Base-by-base conservation (phyloP, 768 basidiomycete genomes). In the Auriscalpium vulgare region DNA sequence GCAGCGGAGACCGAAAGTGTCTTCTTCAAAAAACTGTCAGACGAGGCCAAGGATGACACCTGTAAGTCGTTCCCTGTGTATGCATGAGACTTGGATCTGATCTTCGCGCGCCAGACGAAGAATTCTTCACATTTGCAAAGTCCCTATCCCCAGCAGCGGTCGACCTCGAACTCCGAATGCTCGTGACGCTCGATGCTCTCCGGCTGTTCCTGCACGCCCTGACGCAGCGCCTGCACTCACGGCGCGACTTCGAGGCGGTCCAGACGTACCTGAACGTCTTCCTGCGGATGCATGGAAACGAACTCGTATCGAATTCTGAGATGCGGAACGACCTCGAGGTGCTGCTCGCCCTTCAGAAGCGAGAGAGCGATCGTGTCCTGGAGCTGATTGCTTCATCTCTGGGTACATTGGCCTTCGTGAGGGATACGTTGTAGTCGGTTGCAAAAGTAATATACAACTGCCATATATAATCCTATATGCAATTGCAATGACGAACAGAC, bases 221-320 rank as follows among this genome's bases (percentile, higher is more conserved):
- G 23, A 80, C 76, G 10, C 80, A 72, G 54, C 84, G 95, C 4
- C 76, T 98, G 29, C 71, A 69, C 37, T 89, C 88, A 8, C 90
- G 85, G 61, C 81, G 82, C 49, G 97, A 99, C 71, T 98, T 97
- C 65, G 97, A 99, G 69, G 94, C 92, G 11, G 89, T 95, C 4
- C 93, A 98, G 69, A 81, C 94, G 1, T 77, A 95, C 66, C 78
- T 93, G 63, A 84, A 77, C 60, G 87, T 95, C 2, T 92, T 97
- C 68, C 71, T 98, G 44, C 82, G 82, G 16, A 77, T 89, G 51
- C 95, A 98, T 66, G 87, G 86, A 4, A 94, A 98, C 54, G 74
- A 85, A 0, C 72, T 98, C 35, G 75, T 92, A 36, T 77, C 74
- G 19, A 90, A 90, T 65, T 67, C 69, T 3, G 93, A 93, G 68